These are phyloP conservation scores for Balamuthia mandrillaris DNA, from an alignment of 208 protist genomes.

Conservation along the genomic window DNA sequence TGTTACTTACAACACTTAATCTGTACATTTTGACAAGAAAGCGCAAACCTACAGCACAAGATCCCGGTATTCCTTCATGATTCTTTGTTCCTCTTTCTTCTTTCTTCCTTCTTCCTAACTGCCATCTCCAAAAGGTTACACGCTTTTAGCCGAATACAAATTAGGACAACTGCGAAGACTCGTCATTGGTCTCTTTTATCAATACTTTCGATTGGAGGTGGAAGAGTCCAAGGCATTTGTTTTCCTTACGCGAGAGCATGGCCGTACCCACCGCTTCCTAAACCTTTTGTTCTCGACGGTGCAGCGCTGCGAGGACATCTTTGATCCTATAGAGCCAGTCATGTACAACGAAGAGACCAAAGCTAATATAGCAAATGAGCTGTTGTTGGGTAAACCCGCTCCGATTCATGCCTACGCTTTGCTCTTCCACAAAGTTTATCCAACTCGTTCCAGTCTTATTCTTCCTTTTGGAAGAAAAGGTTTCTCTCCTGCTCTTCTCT, in stretches of 20 bases:
- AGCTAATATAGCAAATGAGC: not conserved
- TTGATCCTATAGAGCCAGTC: not conserved
- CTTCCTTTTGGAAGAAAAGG: not conserved
- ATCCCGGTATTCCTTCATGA: no score
- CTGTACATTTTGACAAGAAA: conserved; percentile 7
- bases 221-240: not conserved
- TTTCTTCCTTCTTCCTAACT: not conserved
- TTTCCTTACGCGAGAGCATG: conserved; percentile 7
- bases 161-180: not conserved
- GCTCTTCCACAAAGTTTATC: not conserved
- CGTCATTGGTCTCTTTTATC: conserved; percentile 14
- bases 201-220: not conserved
- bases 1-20: not conserved
- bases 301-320: not conserved
- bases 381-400: not conserved
- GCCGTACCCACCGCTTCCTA: not conserved
- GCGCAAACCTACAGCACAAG: not conserved
- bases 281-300: not conserved
- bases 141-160: not conserved
- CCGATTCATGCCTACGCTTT: not conserved
- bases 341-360: conserved; percentile 10
- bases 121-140: not conserved
- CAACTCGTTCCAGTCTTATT: not conserved
- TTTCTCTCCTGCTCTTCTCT: not conserved
- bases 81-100: not conserved